phyloP scores from a whole-genome alignment of 805 yeast species.

The Phaffomyces antillensis region DNA sequence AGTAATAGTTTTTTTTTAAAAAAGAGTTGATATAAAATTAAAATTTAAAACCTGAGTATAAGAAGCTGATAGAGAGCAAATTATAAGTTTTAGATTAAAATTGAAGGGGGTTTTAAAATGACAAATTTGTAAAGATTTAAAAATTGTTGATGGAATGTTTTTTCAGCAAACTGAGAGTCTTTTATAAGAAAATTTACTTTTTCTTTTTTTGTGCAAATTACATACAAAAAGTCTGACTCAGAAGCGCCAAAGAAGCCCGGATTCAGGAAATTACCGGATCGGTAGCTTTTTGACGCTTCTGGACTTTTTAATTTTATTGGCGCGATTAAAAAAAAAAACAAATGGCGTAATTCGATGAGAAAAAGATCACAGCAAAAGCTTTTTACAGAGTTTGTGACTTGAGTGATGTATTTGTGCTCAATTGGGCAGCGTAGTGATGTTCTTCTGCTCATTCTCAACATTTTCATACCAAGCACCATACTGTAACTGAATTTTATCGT shows the following conservation, averaged over 20 bases:
- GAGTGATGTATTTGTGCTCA: no score
- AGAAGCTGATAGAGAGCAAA: not conserved
- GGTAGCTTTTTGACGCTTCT: no score
- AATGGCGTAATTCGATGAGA: not conserved
- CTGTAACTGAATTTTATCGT: no score
- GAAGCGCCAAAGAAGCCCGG: not conserved
- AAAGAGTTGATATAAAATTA: no score
- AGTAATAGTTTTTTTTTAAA: no score
- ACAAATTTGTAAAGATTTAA: not conserved
- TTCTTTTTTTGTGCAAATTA: slow-evolving; percentile 1
- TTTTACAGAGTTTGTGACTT: no score
- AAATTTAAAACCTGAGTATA: no score
- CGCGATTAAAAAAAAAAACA: no score
- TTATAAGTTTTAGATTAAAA: not conserved
- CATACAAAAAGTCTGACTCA: slow-evolving; percentile 4
- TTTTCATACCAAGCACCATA: no score
- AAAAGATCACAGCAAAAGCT: not conserved
- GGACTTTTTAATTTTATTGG: no score
- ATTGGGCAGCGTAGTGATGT: not conserved
- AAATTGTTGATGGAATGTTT: not conserved
- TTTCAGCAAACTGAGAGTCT: not conserved
- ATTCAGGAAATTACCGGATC: no score
- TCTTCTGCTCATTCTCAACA: no score
- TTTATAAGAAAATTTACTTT: slow-evolving; percentile 1
- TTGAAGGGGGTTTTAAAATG: not conserved